Conservation (phyloP, 2,329 filamentous ascomycete species). For the Elsinoe australis region DNA sequence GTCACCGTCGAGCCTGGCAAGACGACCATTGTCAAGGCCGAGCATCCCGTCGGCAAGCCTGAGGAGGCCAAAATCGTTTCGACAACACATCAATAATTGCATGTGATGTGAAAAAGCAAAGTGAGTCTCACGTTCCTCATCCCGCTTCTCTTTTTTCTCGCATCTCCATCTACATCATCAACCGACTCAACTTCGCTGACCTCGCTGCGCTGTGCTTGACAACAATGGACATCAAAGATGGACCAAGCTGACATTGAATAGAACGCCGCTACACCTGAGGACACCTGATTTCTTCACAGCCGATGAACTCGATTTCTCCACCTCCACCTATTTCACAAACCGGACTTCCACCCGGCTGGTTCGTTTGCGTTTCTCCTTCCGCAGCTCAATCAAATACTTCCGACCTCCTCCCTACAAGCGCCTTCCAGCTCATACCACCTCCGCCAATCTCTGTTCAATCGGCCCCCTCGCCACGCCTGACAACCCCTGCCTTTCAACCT, state of each 20-base stretch:
- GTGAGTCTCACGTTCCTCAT: background rate
- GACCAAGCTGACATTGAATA: background rate
- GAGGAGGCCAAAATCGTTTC: constrained; percentile 17
- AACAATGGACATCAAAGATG: too few relatives aligned
- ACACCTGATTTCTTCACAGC: constrained; percentile 1
- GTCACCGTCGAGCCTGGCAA: constrained; percentile 16
- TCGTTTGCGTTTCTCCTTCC: background rate
- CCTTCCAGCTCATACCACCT: constrained; percentile 2
- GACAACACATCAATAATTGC: constrained; percentile 15
- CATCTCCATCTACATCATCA: background rate
- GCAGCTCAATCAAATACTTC: background rate
- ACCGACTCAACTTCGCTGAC: too few relatives aligned
- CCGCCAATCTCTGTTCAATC: background rate
- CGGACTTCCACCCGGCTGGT: background rate
- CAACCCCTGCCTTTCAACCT: background rate
- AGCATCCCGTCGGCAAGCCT: constrained; percentile 13
- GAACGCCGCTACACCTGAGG: background rate
- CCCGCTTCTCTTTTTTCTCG: background rate
- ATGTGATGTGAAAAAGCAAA: constrained; percentile 11
- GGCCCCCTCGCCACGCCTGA: background rate
- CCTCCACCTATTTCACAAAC: background rate
- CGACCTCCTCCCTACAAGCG: background rate
- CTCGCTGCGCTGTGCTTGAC: too few relatives aligned
- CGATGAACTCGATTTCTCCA: background rate
- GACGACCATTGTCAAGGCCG: constrained; percentile 14